These are phyloP conservation scores for Ensete ventricosum DNA, from an alignment of 176 grass and related monocot genomes.

Conservation along the genomic window DNA sequence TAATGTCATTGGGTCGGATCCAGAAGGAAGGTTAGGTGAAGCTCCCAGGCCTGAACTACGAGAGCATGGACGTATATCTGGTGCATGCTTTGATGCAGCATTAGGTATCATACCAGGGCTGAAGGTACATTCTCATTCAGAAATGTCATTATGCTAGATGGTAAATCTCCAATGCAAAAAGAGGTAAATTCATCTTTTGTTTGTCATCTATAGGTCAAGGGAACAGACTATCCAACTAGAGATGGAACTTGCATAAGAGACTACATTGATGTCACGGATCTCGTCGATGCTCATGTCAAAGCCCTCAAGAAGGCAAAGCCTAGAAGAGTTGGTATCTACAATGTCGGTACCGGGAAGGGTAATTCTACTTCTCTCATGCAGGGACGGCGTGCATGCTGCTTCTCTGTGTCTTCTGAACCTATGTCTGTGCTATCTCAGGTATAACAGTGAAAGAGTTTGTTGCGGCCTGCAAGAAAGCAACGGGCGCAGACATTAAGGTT, in stretches of 20 bases:
- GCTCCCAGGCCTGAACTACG: conserved; percentile 86
- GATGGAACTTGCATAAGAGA: conserved; percentile 89
- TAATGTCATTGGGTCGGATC: conserved; percentile 94
- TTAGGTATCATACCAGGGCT: conserved; percentile 61
- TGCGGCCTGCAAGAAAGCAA: conserved; percentile 66
- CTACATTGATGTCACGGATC: conserved; percentile 98
- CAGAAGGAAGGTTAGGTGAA: conserved; percentile 73
- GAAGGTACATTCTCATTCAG: conserved; percentile 28
- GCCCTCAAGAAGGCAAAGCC: conserved; percentile 63
- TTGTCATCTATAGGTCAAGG: conserved; percentile 42
- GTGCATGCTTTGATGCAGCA: conserved; percentile 85
- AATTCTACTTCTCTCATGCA: background rate
- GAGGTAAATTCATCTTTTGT: background rate
- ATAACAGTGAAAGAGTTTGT: conserved; percentile 91
- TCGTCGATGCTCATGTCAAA: conserved; percentile 94
- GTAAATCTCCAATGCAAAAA: background rate
- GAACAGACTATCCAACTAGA: conserved; percentile 55
- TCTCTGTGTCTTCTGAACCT: background rate
- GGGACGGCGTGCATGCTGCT: no score
- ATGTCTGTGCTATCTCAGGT: conserved; percentile 32
- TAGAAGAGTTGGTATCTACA: conserved; percentile 85
- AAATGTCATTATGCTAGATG: no score
- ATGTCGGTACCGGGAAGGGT: conserved; percentile 86
- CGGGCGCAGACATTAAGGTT: conserved; percentile 64
- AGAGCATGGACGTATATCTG: conserved; percentile 86